Conservation (phyloP, 257 asterid species). For the Capsicum rhomboideum region DNA sequence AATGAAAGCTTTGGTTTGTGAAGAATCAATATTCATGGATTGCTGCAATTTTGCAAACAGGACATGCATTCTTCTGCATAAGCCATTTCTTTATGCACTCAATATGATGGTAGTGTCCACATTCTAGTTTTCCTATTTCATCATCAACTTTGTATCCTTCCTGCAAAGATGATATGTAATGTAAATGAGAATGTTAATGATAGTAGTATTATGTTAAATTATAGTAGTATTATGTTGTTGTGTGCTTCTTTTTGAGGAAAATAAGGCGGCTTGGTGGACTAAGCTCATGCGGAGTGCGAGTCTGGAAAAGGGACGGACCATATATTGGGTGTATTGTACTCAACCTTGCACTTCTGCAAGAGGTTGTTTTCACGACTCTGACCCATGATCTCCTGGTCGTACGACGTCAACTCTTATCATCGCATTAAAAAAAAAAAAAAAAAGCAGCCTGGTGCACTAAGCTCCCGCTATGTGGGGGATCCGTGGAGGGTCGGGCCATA, state of each 20-base stretch:
- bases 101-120: slow-evolving; percentile 55
- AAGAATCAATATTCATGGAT: not conserved
- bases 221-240: too few relatives aligned
- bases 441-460: too few relatives aligned
- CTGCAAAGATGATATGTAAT: not conserved
- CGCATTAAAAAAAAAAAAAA: not conserved
- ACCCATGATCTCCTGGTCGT: too few relatives aligned
- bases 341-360: not conserved
- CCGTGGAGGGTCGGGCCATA: not conserved
- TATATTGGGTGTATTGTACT: not conserved
- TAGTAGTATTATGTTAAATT: not conserved
- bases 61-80: slow-evolving; percentile 44
- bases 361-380: not conserved
- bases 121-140: slow-evolving; percentile 34
- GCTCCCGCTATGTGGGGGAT: too few relatives aligned
- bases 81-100: slow-evolving; percentile 71
- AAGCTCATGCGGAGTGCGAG: not conserved
- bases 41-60: slow-evolving; percentile 46
- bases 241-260: too few relatives aligned
- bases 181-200: not conserved
- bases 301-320: not conserved
- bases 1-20: not conserved
- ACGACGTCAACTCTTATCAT: not conserved
- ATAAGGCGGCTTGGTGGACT: fast-evolving
- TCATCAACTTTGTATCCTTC: slow-evolving; percentile 13